Conservation (phyloP, 2,329 filamentous ascomycete genomes). For the Mariannaea elegans region DNA sequence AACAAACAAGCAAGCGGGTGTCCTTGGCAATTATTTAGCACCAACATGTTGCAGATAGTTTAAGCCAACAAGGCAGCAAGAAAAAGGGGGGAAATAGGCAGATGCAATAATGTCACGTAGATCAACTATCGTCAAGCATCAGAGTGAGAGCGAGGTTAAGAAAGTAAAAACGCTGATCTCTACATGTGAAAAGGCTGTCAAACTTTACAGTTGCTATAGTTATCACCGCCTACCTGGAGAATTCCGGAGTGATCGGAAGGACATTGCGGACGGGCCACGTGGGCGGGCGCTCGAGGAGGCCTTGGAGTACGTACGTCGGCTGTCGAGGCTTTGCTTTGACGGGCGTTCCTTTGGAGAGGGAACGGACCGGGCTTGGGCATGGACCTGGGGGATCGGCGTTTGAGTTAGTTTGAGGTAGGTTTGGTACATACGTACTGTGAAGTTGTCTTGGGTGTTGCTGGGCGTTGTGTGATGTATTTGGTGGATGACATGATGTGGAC, state of each 20-base stretch:
- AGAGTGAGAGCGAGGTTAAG: background rate
- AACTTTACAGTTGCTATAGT: too few relatives aligned
- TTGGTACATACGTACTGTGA: background rate
- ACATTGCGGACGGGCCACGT: slow-evolving; percentile 29
- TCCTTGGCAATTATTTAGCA: background rate
- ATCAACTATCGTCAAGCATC: too few relatives aligned
- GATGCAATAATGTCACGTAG: background rate
- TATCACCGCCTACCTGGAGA: background rate
- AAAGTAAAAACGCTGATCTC: background rate
- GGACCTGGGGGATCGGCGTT: slow-evolving; percentile 5
- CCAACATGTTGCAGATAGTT: background rate
- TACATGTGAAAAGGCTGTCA: background rate
- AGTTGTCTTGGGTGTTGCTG: background rate
- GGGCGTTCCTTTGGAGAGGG: background rate
- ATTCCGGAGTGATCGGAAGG: slow-evolving; percentile 13
- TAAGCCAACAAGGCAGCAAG: slow-evolving; percentile 4
- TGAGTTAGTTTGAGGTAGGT: slow-evolving; percentile 1
- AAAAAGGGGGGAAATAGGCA: background rate
- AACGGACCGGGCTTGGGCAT: background rate
- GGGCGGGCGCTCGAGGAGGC: slow-evolving; percentile 22
- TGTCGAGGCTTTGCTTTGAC: slow-evolving; percentile 10
- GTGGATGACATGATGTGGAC: background rate
- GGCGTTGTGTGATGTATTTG: slow-evolving; percentile 1
- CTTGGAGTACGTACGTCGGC: slow-evolving; percentile 16
- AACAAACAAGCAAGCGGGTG: background rate